Conservation (phyloP, 768 basidiomycete genomes). For the Trametes gibbosa region DNA sequence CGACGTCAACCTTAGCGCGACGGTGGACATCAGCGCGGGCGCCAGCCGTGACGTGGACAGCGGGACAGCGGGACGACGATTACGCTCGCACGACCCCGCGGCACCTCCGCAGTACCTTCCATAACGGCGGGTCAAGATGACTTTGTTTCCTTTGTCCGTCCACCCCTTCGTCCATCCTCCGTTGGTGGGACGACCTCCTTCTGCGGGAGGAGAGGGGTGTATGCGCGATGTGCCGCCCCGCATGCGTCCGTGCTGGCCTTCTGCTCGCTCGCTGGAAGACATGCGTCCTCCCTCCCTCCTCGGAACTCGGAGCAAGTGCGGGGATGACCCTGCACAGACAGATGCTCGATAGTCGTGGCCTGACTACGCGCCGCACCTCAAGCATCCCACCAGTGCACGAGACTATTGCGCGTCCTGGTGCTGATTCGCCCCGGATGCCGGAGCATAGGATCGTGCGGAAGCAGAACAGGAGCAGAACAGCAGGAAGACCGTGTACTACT, state of each 20-base stretch:
- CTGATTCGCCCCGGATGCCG: no score
- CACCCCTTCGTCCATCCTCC: no score
- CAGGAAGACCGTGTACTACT: no score
- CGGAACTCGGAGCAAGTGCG: not conserved
- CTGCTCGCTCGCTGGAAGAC: not conserved
- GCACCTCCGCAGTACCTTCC: slow-evolving; percentile 15
- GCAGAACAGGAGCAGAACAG: no score
- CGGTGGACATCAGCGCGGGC: not conserved
- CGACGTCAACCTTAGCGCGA: not conserved
- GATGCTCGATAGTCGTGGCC: not conserved
- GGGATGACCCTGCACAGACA: not conserved
- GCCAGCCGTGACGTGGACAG: not conserved
- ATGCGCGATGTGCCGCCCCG: not conserved
- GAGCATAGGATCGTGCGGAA: no score
- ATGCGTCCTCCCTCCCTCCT: not conserved
- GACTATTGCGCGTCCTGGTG: no score
- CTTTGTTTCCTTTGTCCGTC: not conserved
- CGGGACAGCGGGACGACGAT: not conserved
- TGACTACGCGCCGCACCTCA: no score
- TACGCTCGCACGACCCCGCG: not conserved
- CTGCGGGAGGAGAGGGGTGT: no score
- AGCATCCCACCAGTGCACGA: no score
- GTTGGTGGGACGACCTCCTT: no score
- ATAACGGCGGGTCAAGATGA: not conserved
- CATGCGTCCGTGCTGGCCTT: not conserved